A percentile compares a stretch with the other conserved stretches of the same genome.
Evolutionary conservation across 805 yeast genomes (phyloP).

Genomic region (Cyberlindnera amylophila): DNA sequence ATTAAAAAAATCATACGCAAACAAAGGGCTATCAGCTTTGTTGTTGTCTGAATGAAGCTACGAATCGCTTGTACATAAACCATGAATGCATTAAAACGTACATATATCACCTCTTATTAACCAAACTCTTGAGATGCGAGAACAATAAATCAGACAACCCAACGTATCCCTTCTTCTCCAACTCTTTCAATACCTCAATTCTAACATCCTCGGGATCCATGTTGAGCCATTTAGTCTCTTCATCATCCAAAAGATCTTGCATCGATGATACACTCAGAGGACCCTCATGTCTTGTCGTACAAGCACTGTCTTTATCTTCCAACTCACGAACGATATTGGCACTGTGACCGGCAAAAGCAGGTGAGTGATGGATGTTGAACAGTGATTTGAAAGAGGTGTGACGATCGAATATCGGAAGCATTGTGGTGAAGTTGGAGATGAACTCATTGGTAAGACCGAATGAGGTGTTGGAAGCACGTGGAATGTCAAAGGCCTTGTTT

Average conservation of each 20-base stretch:
- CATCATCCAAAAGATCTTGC: constrained; percentile 25
- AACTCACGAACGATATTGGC: constrained; percentile 42
- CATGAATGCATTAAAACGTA: not conserved
- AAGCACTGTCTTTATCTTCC: constrained; percentile 38
- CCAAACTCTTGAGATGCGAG: constrained; percentile 49
- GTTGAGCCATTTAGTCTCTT: constrained; percentile 34
- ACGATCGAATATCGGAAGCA: constrained; percentile 25
- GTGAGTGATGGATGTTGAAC: constrained; percentile 45
- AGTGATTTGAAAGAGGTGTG: constrained; percentile 21
- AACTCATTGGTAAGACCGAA: constrained; percentile 31
- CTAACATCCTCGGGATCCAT: constrained; percentile 39
- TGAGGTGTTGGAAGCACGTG: constrained; percentile 29
- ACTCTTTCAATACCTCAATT: constrained; percentile 38
- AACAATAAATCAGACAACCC: constrained; percentile 50
- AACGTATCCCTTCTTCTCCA: constrained; percentile 40
- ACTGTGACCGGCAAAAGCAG: constrained; percentile 44
- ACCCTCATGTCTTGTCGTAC: constrained; percentile 44
- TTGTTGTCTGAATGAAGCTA: constrained; percentile 10
- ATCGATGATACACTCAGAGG: constrained; percentile 47
- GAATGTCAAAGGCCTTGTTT: constrained; percentile 44
- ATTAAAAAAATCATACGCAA: constrained; percentile 56
- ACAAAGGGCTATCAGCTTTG: constrained; percentile 28
- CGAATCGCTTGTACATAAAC: not conserved
- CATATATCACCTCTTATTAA: constrained; percentile 24
- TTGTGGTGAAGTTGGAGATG: constrained; percentile 23